Evolutionary conservation across 768 basidiomycete species (phyloP).

Genomic region (Russula griseocarnosa): DNA sequence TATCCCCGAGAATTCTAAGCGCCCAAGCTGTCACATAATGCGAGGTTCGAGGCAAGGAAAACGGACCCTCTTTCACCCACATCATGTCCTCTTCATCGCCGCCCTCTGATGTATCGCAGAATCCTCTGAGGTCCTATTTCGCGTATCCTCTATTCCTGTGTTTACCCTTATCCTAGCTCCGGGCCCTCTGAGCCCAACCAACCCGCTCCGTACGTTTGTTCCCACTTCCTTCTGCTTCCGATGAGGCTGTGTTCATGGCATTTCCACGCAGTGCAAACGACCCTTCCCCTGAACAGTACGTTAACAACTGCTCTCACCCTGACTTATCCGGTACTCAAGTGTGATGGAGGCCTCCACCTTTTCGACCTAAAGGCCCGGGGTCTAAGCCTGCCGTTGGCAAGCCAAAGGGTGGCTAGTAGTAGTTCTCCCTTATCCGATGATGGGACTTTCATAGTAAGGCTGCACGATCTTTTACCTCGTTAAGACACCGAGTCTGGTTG

Average conservation of each 20-base stretch:
- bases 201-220: neutral
- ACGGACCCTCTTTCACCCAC: no score
- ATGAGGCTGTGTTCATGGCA: neutral
- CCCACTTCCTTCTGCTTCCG: neutral
- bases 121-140: no score
- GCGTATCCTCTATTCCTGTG: neutral
- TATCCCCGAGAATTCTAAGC: no score
- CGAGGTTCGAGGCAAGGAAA: no score
- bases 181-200: neutral
- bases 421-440: no score
- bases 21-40: no score
- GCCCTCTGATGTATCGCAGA: no score
- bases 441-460: no score
- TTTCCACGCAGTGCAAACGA: neutral
- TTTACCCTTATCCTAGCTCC: neutral
- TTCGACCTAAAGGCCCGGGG: conserved; percentile 15
- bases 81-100: no score
- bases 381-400: neutral
- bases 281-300: conserved; percentile 5
- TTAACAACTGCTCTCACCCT: neutral
- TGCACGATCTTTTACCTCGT: neutral
- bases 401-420: neutral
- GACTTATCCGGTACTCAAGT: neutral
- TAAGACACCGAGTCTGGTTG: neutral
- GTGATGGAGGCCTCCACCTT: neutral